These are phyloP conservation scores for Hirsutella rhossiliensis DNA, from an alignment of 2,329 filamentous ascomycete genomes.

Conservation along the genomic window DNA sequence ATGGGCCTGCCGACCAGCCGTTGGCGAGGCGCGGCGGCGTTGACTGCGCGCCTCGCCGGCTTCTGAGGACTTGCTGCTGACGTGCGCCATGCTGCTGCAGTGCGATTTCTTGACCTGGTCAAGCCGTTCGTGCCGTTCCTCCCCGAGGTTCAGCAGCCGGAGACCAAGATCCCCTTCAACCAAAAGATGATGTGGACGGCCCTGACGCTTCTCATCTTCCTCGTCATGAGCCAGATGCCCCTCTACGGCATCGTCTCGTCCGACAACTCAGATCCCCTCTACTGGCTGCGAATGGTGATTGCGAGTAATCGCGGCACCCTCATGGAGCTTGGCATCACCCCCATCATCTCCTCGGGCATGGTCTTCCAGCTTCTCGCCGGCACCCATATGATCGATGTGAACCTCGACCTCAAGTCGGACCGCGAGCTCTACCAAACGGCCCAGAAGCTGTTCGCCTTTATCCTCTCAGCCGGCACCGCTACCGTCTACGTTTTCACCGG, in stretches of 20 bases:
- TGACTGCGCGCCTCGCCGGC: neutral
- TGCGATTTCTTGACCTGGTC: slow-evolving; percentile 98
- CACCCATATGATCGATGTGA: slow-evolving; percentile 99
- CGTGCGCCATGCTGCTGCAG: slow-evolving; percentile 30
- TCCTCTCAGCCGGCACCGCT: slow-evolving; percentile 92
- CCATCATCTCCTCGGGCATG: slow-evolving; percentile 99
- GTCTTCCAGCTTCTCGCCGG: slow-evolving; percentile 99
- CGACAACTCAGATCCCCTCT: slow-evolving; percentile 93
- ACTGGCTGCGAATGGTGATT: slow-evolving; percentile 99
- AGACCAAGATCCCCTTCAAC: slow-evolving; percentile 98
- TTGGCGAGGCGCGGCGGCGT: slow-evolving; percentile 11
- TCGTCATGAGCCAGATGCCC: slow-evolving; percentile 99
- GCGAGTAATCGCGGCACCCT: slow-evolving; percentile 94
- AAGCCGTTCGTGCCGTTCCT: slow-evolving; percentile 99
- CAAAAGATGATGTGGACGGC: slow-evolving; percentile 95
- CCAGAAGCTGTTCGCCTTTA: slow-evolving; percentile 97
- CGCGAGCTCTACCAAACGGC: slow-evolving; percentile 99
- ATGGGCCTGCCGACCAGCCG: neutral
- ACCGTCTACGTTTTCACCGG: slow-evolving; percentile 97
- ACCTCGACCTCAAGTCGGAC: slow-evolving; percentile 99
- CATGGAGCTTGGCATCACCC: slow-evolving; percentile 95
- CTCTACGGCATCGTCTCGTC: slow-evolving; percentile 98
- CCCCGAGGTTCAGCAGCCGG: slow-evolving; percentile 95
- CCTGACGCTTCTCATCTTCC: slow-evolving; percentile 91
- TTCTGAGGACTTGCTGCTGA: neutral